A percentile compares a stretch with the other conserved stretches of the same genome.
Conservation (phyloP, 768 basidiomycete species). For the Amylocystis lapponica region DNA sequence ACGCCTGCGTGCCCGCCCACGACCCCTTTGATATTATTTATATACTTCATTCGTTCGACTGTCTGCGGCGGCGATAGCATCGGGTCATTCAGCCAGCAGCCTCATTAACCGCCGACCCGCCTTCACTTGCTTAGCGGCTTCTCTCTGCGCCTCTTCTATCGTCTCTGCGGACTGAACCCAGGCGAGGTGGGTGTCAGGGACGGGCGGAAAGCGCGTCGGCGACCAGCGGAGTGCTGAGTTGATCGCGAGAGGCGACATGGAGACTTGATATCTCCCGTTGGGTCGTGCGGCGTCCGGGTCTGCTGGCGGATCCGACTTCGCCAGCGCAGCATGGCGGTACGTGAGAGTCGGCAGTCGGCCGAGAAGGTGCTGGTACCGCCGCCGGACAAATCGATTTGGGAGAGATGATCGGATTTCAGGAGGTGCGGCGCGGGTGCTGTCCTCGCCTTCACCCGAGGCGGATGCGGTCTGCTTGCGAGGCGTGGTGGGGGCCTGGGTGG, state of each 20-base stretch:
- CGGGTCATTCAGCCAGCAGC: too few relatives aligned
- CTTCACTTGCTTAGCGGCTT: conserved; percentile 2
- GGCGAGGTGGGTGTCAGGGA: conserved; percentile 25
- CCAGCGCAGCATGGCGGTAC: conserved; percentile 17
- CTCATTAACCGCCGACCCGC: too few relatives aligned
- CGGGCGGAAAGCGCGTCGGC: conserved; percentile 10
- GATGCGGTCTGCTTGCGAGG: neutral
- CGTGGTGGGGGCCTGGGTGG: conserved; percentile 10
- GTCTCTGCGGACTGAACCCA: conserved; percentile 28
- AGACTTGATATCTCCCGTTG: conserved; percentile 24
- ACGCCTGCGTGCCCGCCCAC: neutral
- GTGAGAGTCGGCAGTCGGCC: conserved; percentile 52
- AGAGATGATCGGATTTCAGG: too few relatives aligned
- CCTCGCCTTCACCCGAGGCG: neutral
- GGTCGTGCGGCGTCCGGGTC: neutral
- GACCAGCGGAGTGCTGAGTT: conserved; percentile 1
- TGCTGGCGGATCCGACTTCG: neutral
- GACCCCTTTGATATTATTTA: conserved; percentile 12
- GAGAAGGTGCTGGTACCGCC: conserved; percentile 57
- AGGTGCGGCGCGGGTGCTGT: conserved; percentile 3
- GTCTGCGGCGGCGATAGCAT: too few relatives aligned
- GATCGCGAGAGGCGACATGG: conserved; percentile 17
- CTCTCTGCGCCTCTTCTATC: neutral
- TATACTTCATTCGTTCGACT: conserved; percentile 11
- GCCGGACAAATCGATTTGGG: conserved; percentile 30